These are phyloP conservation scores for Thelonectria blattea DNA, from an alignment of 2,329 filamentous ascomycete species.

Conservation along the genomic window DNA sequence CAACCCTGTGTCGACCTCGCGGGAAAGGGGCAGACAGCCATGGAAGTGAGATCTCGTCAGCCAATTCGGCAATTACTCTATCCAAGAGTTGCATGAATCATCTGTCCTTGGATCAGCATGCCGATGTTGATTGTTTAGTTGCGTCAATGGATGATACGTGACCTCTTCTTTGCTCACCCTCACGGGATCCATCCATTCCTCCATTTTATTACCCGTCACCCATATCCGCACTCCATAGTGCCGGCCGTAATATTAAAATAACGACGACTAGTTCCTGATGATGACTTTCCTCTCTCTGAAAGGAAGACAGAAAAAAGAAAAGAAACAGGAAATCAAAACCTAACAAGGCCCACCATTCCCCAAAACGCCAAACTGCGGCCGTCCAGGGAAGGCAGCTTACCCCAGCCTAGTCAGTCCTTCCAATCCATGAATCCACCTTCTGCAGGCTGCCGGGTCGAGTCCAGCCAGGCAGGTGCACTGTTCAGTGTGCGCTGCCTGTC, in stretches of 20 bases:
- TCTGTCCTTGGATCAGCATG: not conserved
- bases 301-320: not conserved
- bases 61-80: not conserved
- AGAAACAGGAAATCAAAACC: not conserved
- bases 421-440: not conserved
- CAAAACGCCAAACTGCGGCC: not conserved
- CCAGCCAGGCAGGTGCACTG: not conserved
- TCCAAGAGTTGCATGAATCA: not conserved
- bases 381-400: constrained; percentile 8
- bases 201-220: not conserved
- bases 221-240: not conserved
- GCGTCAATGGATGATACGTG: constrained; percentile 9
- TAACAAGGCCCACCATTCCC: not conserved
- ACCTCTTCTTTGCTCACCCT: constrained; percentile 6
- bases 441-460: not conserved
- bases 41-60: not conserved
- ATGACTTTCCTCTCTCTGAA: constrained; percentile 4
- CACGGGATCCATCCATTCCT: constrained; percentile 10
- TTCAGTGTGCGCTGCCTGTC: constrained; percentile 4
- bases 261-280: not conserved
- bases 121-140: not conserved
- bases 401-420: not conserved
- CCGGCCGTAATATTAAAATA: not conserved
- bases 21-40: not conserved
- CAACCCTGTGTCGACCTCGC: constrained; percentile 16